Evolutionary conservation across 768 basidiomycete genomes (phyloP).

Genomic region (Tricholoma bakamatsutake): DNA sequence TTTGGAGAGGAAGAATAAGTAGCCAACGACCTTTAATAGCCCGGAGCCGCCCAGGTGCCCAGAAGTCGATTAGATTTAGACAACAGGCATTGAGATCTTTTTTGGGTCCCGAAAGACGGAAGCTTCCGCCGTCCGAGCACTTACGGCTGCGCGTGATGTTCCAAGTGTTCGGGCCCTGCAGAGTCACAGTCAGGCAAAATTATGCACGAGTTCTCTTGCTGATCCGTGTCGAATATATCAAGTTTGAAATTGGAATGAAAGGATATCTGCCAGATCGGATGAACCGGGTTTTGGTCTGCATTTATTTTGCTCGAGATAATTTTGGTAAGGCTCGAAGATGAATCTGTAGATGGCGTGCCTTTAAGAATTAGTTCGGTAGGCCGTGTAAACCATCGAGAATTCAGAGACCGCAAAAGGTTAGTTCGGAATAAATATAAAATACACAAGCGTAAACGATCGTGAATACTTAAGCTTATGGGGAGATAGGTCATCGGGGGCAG

Average conservation of each 20-base stretch:
- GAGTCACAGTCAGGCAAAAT: conserved; percentile 16
- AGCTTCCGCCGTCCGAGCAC: conserved; percentile 28
- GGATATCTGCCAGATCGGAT: conserved; percentile 13
- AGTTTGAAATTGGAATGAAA: conserved; percentile 13
- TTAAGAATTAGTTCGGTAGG: conserved; percentile 30
- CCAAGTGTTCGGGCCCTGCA: conserved; percentile 32
- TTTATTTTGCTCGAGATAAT: conserved; percentile 20
- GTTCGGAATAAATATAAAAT: conserved; percentile 19
- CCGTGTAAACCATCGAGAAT: conserved; percentile 23
- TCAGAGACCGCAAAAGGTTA: conserved; percentile 37
- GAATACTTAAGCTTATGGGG: conserved; percentile 20
- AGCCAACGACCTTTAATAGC: conserved; percentile 37
- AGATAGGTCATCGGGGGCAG: conserved; percentile 17
- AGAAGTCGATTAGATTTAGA: conserved; percentile 34
- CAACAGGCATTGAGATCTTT: conserved; percentile 29
- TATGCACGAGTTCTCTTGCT: conserved; percentile 11
- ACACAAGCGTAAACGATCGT: conserved; percentile 19
- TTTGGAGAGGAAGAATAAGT: conserved; percentile 15
- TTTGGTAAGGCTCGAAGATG: conserved; percentile 26
- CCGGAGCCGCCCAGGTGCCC: conserved; percentile 38
- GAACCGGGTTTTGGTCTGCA: conserved; percentile 26
- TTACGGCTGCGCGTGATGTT: conserved; percentile 30
- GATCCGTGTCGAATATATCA: conserved; percentile 15
- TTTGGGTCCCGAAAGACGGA: conserved; percentile 38
- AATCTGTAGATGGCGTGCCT: conserved; percentile 40